Evolutionary conservation across 805 yeast genomes (phyloP), one percentile per base, ranked within the genome.

Genomic region (Torulaspora quercuum): DNA sequence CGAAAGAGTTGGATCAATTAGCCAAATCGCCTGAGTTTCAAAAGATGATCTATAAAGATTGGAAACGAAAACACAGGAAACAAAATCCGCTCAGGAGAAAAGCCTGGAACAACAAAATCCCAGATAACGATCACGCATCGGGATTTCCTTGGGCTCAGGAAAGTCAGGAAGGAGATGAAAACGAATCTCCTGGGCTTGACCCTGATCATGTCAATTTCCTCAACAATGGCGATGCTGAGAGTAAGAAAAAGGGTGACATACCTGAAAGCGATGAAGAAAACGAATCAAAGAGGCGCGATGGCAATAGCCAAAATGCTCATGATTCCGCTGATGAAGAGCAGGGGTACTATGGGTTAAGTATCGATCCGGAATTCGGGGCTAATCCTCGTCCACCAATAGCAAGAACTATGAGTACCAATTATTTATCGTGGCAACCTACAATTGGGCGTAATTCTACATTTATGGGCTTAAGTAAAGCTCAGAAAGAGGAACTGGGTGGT

Each of bases 401-500:
- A 9, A 56, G 66, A 34, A 50, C 56, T 5, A 69, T 72, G 70
- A 74, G 79, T 19, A 65, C 80, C 0, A 76, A 75, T 40, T 92
- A 89, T 50, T 65, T 90, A 15, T 88, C 97, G 0, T 88, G 95
- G 86, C 74, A 73, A 20, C 97, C 97, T 2, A 84, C 92, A 0
- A 73, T 92, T 22, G 97, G 96, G 7, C 74, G 97, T 59, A 92
- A 92, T 61, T 90, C 97, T 0, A 81, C 89, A 0, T 92, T 92
- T 67, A 82, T 87, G 2, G 82, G 82, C 10, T 61, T 92, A 27
- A 77, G 86, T 3, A 85, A 79, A 23, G 80, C 73, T 15, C 97
- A 92, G 59, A 88, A 86, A 52, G 94, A 84, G 41, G 99, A 92
- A 58, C 65, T 92, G 24, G 99, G 98, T 24, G 99, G 98, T 33